phyloP scores from a whole-genome alignment of 2,329 filamentous ascomycete genomes.

The Fusarium humuli region DNA sequence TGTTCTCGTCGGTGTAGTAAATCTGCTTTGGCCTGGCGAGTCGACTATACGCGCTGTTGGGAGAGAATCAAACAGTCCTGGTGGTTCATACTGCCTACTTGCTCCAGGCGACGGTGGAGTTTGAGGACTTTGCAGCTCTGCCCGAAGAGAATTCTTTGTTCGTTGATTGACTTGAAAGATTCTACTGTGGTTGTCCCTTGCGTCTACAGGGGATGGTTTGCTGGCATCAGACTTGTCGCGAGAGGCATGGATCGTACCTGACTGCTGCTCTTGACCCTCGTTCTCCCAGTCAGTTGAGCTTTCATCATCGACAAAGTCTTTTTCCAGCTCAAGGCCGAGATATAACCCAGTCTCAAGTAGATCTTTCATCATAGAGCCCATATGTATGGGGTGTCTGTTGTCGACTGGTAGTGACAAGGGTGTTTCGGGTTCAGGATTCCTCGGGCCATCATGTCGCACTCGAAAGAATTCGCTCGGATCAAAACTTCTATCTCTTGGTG shows the following conservation, averaged over 20 bases:
- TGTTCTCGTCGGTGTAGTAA: neutral
- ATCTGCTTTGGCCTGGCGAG: neutral
- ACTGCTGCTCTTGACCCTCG: neutral
- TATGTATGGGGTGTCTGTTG: neutral
- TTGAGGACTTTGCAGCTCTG: neutral
- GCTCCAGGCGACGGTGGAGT: neutral
- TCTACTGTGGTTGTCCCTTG: neutral
- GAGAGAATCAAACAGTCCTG: neutral
- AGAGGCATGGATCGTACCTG: neutral
- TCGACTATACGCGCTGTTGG: neutral
- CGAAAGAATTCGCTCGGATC: neutral
- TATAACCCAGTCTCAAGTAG: neutral
- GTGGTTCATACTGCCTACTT: neutral
- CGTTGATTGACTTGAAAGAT: neutral
- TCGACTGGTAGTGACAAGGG: neutral
- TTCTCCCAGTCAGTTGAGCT: neutral
- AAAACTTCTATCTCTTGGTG: neutral
- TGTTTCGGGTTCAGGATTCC: neutral
- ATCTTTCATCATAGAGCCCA: conserved; percentile 2
- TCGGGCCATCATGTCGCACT: neutral
- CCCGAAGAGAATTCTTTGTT: neutral
- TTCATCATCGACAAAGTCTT: neutral
- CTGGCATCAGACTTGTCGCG: neutral
- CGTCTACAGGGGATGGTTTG: neutral
- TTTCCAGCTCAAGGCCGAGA: conserved; percentile 9